Evolutionary conservation across 805 yeast genomes (phyloP), one percentile per base, ranked within the genome.

Genomic region (Yarrowia yakushimensis): DNA sequence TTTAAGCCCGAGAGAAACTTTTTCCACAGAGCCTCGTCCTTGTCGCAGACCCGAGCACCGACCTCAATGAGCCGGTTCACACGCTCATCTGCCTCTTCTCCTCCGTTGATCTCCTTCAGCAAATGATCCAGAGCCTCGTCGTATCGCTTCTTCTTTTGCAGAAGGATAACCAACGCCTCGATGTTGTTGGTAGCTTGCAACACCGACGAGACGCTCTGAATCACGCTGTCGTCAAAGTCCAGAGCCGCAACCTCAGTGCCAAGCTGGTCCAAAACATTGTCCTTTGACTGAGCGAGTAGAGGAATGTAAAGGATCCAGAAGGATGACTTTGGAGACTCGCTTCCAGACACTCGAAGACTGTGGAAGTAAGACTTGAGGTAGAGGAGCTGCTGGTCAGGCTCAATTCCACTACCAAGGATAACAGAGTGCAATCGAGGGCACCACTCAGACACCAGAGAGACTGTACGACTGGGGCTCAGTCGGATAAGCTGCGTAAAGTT

Each of bases 401-500:
- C 68, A 31, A 71, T 70, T 1, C 68, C 69, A 1, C 74, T 65
- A 11, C 68, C 62, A 34, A 82, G 67, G 1, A 78, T 72, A 54
- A 74, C 72, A 1, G 63, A 50, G 67, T 82, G 83, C 36, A 83
- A 64, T 1, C 66, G 63, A 0, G 82, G 82, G 54, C 73, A 68
- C 65, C 76, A 71, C 15, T 67, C 67, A 13, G 75, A 68, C 11
- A 84, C 70, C 5, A 79, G 63, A 3, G 57, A 62, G 4, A 52
- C 59, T 2, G 59, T 52, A 25, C 59, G 31, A 9, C 33, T 34
- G 4, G 59, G 59, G 9, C 59, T 52, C n/a, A 52, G 43, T 7
- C 59, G 43, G 11, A 52, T 52, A 10, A 52, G 33, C 33, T 52
- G 59, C 33, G 28, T n/a, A 17, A 52, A 52, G 25, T 25, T 34